phyloP scores from a whole-genome alignment of 2,329 filamentous ascomycete species.

The Rutstroemia sp. region DNA sequence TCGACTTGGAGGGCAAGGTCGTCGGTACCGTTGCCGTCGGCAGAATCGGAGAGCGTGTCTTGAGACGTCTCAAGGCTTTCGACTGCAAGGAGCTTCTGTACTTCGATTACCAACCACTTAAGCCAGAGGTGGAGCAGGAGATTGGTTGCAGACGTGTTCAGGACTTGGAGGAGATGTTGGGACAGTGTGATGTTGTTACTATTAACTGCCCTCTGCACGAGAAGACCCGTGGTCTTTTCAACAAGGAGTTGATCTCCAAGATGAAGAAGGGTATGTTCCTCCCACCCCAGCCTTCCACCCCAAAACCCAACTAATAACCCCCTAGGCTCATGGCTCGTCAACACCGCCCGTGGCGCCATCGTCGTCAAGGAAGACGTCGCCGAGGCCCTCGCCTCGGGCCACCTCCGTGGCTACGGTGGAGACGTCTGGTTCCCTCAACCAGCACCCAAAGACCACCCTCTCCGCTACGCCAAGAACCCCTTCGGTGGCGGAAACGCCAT shows the following conservation, averaged over 20 bases:
- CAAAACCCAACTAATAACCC: neutral
- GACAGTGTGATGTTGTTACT: slow-evolving; percentile 93
- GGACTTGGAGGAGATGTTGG: slow-evolving; percentile 83
- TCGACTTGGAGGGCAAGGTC: slow-evolving; percentile 93
- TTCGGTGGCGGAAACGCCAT: slow-evolving; percentile 97
- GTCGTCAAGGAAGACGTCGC: slow-evolving; percentile 99
- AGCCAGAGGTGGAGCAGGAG: slow-evolving; percentile 80
- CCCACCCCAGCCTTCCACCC: slow-evolving; percentile 58
- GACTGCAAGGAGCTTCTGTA: slow-evolving; percentile 99
- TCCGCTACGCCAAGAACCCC: slow-evolving; percentile 88
- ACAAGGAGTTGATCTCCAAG: slow-evolving; percentile 97
- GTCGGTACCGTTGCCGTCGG: slow-evolving; percentile 97
- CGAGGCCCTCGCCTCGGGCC: slow-evolving; percentile 82
- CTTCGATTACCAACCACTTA: slow-evolving; percentile 97
- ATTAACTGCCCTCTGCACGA: slow-evolving; percentile 99
- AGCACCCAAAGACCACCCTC: slow-evolving; percentile 83
- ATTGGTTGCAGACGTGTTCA: slow-evolving; percentile 91
- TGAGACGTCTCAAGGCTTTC: slow-evolving; percentile 91
- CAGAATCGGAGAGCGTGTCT: slow-evolving; percentile 95
- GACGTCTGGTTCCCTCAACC: slow-evolving; percentile 94
- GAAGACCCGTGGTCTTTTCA: slow-evolving; percentile 93
- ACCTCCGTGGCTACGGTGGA: slow-evolving; percentile 82
- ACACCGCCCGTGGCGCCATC: slow-evolving; percentile 97
- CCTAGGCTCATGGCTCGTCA: slow-evolving; percentile 88
- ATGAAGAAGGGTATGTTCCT: slow-evolving; percentile 92